Conservation (phyloP, 768 basidiomycete species). For the Favolaschia claudopus region DNA sequence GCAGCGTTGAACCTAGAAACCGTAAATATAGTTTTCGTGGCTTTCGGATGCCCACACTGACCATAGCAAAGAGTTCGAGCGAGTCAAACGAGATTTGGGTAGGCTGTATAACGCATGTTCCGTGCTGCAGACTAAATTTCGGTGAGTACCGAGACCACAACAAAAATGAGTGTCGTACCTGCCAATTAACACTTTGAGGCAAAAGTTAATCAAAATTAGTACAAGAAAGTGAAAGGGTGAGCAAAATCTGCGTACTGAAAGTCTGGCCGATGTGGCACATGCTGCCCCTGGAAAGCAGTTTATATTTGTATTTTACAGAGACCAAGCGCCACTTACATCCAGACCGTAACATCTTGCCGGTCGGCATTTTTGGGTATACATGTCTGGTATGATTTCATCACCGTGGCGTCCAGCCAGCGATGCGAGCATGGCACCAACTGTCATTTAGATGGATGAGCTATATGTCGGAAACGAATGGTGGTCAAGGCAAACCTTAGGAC, state of each 20-base stretch:
- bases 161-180: conserved; percentile 24
- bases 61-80: conserved; percentile 60
- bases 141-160: conserved; percentile 35
- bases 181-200: conserved; percentile 19
- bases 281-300: conserved; percentile 52
- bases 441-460: background rate
- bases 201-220: conserved; percentile 27
- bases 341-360: conserved; percentile 61
- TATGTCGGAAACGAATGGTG: background rate
- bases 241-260: conserved; percentile 50
- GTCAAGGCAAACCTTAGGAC: conserved; percentile 50
- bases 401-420: conserved; percentile 58
- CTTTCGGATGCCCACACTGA: no score
- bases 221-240: conserved; percentile 25
- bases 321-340: conserved; percentile 58
- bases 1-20: conserved; percentile 56
- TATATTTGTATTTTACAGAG: conserved; percentile 26
- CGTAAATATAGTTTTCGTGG: no score
- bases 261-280: conserved; percentile 68
- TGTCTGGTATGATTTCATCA: conserved; percentile 55
- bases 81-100: conserved; percentile 61
- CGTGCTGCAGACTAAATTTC: conserved; percentile 60
- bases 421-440: conserved; percentile 63
- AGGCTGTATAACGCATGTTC: conserved; percentile 66
- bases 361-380: conserved; percentile 48